Evolutionary conservation across 306 rosid genomes (phyloP).

Genomic region (Malus fusca): DNA sequence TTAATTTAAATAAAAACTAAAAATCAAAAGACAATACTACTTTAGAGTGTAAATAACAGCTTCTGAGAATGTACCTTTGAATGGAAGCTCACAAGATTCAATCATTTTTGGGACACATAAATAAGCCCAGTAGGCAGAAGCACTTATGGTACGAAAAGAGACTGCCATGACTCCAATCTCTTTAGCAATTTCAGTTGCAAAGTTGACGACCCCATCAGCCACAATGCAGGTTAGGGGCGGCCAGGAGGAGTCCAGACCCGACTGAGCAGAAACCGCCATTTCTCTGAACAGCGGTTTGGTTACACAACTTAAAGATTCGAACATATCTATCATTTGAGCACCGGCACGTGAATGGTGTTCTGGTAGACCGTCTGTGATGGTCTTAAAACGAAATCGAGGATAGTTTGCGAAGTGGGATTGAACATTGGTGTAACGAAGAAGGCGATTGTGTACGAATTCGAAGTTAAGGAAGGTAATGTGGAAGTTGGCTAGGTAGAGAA

Average conservation of each 20-base stretch:
- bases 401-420: conserved; percentile 8
- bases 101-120: conserved; percentile 22
- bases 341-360: conserved; percentile 5
- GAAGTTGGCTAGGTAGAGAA: conserved; percentile 22
- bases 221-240: conserved; percentile 22
- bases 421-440: conserved; percentile 14
- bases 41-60: too few relatives aligned
- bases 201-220: conserved; percentile 29
- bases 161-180: conserved; percentile 26
- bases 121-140: conserved; percentile 40
- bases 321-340: not conserved
- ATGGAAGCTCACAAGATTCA: conserved; percentile 33
- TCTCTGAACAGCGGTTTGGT: conserved; percentile 26
- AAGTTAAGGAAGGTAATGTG: conserved; percentile 44
- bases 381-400: conserved; percentile 32
- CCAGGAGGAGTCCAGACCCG: not conserved
- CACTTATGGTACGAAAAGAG: conserved; percentile 32
- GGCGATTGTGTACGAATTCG: conserved; percentile 18
- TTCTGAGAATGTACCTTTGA: conserved; percentile 24
- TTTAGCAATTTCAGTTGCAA: conserved; percentile 21
- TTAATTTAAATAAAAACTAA: too few relatives aligned
- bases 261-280: not conserved
- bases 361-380: conserved; percentile 27
- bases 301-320: not conserved
- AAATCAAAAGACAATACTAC: too few relatives aligned